Evolutionary conservation across 805 yeast species (phyloP), one percentile per base, ranked within the genome.

Genomic region (Huiozyma naganishii): DNA sequence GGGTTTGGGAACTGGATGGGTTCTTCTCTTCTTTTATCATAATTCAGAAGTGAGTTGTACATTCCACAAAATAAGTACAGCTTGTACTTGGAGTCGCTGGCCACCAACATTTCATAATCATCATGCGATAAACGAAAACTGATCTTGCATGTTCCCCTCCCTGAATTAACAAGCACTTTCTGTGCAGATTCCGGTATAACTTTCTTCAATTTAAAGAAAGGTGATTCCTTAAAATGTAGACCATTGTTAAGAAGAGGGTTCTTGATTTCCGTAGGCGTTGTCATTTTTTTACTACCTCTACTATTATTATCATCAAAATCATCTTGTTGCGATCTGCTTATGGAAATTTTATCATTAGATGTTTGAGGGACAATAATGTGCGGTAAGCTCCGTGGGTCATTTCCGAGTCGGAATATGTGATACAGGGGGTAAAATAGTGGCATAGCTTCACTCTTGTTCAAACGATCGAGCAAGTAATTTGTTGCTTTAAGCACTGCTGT

Each of bases 1-100:
- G 84, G 85, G 23, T 63, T 65, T 0, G 97, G 96, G 52, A 77
- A 89, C 54, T 82, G 90, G 34, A 81, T 65, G 5, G 83, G 83
- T 17, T 17, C 23, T 29, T 66, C 68, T 1, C 96, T 95, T 50
- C 74, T 84, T 12, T 51, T 33, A 2, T 50, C 13, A 1, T 48
- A 17, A 4, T 47, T 38, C 2, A 40, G 29, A 5, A 9, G 17
- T 39, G 5, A 62, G 47, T 36, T 62, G 61, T 17, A 59, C 37
- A 34, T 34, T 4, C 17, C 17, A 52, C 82, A 71, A 39, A 83
- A 60, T 1, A 85, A 53, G 50, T 65, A 76, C 4, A 85, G 48
- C 43, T 67, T 70, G 46, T 57, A 61, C 9, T 53, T 51, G 27
- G 17, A 7, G 9, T 10, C 58, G 49, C 32, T 47, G 38, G 38